phyloP scores from a whole-genome alignment of 1,284 basidiomycete species.

The Microbotryomycetes sp. region DNA sequence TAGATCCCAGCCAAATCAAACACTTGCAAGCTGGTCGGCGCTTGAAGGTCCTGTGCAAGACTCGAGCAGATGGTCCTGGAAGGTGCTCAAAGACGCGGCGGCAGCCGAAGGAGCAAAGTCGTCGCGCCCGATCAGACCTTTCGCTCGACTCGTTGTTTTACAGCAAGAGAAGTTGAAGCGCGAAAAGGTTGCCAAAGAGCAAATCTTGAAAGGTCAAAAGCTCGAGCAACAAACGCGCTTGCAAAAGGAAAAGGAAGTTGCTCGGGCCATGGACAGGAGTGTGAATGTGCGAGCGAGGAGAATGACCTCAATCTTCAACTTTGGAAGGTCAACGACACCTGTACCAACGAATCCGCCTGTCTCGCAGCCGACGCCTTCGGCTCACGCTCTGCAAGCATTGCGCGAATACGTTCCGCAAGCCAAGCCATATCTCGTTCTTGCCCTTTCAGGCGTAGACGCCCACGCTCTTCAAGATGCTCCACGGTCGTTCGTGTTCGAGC shows the following conservation, averaged over 20 bases:
- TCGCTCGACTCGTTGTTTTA: neutral
- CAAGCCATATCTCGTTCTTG: slow-evolving; percentile 65
- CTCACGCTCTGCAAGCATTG: neutral
- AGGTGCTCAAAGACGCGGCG: neutral
- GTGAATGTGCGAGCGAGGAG: slow-evolving; percentile 5
- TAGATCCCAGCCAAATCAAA: neutral
- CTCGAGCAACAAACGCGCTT: slow-evolving; percentile 1
- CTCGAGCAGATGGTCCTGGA: slow-evolving; percentile 4
- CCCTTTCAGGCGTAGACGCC: slow-evolving; percentile 60
- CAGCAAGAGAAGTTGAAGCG: slow-evolving; percentile 6
- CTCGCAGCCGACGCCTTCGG: neutral
- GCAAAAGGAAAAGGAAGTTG: slow-evolving; percentile 4
- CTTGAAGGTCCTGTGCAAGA: neutral
- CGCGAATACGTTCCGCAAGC: neutral
- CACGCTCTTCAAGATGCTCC: slow-evolving; percentile 64
- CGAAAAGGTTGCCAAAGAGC: neutral
- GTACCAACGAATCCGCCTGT: neutral
- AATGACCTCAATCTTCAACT: slow-evolving; percentile 5
- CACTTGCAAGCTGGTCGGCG: neutral
- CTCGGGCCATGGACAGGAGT: slow-evolving; percentile 6
- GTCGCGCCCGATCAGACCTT: slow-evolving; percentile 1
- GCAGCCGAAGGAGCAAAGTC: neutral
- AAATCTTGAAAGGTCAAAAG: slow-evolving; percentile 1
- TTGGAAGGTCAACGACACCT: neutral
- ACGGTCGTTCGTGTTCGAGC: slow-evolving; percentile 67